Percentiles rank a stretch among this genome's conserved stretches.
Conservation (phyloP, 768 basidiomycete species). For the Mycena galopus region DNA sequence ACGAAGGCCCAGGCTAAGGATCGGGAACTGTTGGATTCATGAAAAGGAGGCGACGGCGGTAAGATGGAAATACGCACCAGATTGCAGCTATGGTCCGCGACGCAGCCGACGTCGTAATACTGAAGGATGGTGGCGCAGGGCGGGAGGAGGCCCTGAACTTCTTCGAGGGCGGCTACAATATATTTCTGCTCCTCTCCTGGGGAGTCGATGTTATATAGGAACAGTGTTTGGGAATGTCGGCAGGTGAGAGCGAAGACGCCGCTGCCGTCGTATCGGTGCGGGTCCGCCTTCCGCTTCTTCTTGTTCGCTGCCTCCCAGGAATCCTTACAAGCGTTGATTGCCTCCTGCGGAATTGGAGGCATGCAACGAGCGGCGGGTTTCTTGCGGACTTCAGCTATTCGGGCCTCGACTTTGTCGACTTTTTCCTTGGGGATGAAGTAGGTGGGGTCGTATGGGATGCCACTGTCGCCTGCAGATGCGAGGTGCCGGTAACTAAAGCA, state of each 20-base stretch:
- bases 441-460: neutral
- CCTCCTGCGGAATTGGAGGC: conserved; percentile 40
- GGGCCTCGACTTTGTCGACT: conserved; percentile 48
- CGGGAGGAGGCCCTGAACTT: conserved; percentile 47
- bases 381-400: conserved; percentile 42
- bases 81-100: conserved; percentile 34
- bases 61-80: conserved; percentile 30
- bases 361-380: conserved; percentile 43
- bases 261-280: conserved; percentile 46
- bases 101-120: conserved; percentile 53
- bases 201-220: conserved; percentile 50
- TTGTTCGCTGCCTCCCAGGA: conserved; percentile 47
- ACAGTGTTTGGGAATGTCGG: conserved; percentile 52
- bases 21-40: neutral
- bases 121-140: conserved; percentile 40
- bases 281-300: conserved; percentile 43
- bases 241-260: conserved; percentile 56
- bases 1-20: conserved; percentile 32
- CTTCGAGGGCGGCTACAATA: conserved; percentile 48
- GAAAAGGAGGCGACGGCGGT: neutral
- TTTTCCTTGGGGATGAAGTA: neutral
- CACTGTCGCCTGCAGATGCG: neutral
- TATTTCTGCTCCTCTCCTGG: conserved; percentile 56
- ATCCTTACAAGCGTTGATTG: neutral
- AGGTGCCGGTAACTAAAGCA: neutral